Base-by-base conservation (phyloP, 768 basidiomycete species). In the Phanerodontia chrysosporium region DNA sequence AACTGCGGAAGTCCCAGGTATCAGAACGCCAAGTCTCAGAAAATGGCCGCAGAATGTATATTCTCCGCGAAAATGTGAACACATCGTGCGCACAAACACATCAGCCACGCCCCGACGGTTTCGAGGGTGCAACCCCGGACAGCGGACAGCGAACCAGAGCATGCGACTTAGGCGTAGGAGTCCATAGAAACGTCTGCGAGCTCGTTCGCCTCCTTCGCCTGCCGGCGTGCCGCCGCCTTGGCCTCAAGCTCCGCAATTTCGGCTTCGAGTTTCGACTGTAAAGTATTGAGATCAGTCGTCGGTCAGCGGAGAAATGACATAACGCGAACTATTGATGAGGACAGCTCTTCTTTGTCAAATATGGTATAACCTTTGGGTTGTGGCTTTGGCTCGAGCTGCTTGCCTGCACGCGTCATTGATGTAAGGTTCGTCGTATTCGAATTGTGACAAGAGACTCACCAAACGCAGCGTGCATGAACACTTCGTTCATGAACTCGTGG, bases 401-500 rank as follows among this genome's bases (percentile, higher is more conserved):
- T 63, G 8, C 58, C 61, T 62, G 49, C 29, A 28, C n/a, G 22
- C 21, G 56, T 57, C 32, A 77, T 69, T 66, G 79, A 80, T 14
- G 14, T 60, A 81, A 75, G 36, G 49, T 51, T 63, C 35, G 7
- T 27, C 29, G 58, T 28, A 32, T 28, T 8, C 18, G 42, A 32
- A 39, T n/a, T 14, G 35, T 44, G 39, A 36, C 8, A 1, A 22
- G 39, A 5, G 39, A 61, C 71, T 49, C 36, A 73, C 90, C 83
- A 65, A 83, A 87, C 0, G 86, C 87, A 24, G 90, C 90, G 63
- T 82, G 80, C 62, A 77, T 78, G 70, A 93, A 92, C 1, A 93
- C 86, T 45, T 87, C 87, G 66, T 87, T 87, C 90, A 93, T 93
- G 60, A 87, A 76, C 45, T 91, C 90, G 65, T 92, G 89, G 65